A percentile compares a stretch with the other conserved stretches of the same genome.
phyloP scores from a whole-genome alignment of 495 filamentous ascomycete species.

The Melanomma pulvis-pyrius region DNA sequence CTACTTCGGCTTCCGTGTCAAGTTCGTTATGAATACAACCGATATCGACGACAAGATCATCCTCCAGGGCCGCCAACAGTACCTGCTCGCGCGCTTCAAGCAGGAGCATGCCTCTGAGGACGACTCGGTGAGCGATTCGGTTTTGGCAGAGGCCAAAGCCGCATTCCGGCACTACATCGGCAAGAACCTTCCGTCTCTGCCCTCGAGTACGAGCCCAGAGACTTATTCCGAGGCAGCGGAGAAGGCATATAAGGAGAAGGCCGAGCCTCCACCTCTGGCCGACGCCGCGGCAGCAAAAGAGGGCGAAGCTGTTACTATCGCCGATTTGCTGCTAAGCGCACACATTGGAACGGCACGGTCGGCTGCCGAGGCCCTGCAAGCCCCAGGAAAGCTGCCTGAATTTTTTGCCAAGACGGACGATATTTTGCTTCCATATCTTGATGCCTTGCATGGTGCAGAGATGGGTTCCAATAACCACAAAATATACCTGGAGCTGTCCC shows the following conservation, averaged over 20 bases:
- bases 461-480: constrained; percentile 74
- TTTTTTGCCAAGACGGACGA: constrained; percentile 61
- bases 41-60: constrained; percentile 91
- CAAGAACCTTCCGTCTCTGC: constrained; percentile 70
- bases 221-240: constrained; percentile 60
- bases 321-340: constrained; percentile 92
- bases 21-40: constrained; percentile 90
- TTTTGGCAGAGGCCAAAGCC: constrained; percentile 56
- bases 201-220: constrained; percentile 48
- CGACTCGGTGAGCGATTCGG: constrained; percentile 65
- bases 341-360: constrained; percentile 72
- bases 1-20: constrained; percentile 83
- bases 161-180: constrained; percentile 74
- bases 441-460: constrained; percentile 70
- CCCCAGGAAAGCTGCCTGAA: constrained; percentile 48
- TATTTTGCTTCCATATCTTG: constrained; percentile 82
- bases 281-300: constrained; percentile 74
- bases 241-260: constrained; percentile 59
- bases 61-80: constrained; percentile 74
- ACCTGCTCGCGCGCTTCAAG: constrained; percentile 65
- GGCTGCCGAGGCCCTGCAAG: constrained; percentile 40
- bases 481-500: constrained; percentile 79
- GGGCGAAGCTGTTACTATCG: no score
- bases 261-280: constrained; percentile 52
- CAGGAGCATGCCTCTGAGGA: constrained; percentile 52